Percentiles rank a stretch among this genome's conserved stretches.
These are phyloP conservation scores for Calonectria hongkongensis DNA, from an alignment of 2,329 filamentous ascomycete species.

Conservation along the genomic window DNA sequence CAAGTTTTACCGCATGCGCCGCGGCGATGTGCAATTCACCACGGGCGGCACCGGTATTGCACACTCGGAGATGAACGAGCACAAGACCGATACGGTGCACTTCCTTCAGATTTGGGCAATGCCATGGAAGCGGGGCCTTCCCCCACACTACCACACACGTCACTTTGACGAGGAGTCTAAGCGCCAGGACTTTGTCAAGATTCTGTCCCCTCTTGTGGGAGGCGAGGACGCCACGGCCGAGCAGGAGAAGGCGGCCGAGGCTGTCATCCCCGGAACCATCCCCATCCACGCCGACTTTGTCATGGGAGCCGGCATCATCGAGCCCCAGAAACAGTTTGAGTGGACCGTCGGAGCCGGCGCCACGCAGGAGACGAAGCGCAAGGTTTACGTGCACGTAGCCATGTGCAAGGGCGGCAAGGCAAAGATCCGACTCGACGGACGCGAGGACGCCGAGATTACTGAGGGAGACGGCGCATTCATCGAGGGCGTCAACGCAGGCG, in stretches of 20 bases:
- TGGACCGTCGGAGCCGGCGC: constrained; percentile 81
- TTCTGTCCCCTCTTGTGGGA: constrained; percentile 84
- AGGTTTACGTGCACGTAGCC: constrained; percentile 87
- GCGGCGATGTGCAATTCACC: constrained; percentile 93
- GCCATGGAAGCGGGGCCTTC: constrained; percentile 83
- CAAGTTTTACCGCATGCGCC: constrained; percentile 81
- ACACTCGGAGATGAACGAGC: constrained; percentile 89
- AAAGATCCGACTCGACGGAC: constrained; percentile 80
- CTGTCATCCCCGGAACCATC: constrained; percentile 80
- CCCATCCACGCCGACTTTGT: constrained; percentile 89
- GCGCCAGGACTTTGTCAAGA: constrained; percentile 80
- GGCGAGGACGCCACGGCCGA: constrained; percentile 77
- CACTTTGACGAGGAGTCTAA: constrained; percentile 85
- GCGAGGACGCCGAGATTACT: constrained; percentile 77
- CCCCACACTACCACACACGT: constrained; percentile 85
- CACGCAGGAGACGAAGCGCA: constrained; percentile 73
- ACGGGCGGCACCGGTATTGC: constrained; percentile 88
- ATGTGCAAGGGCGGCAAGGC: constrained; percentile 87
- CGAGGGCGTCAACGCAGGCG: constrained; percentile 77
- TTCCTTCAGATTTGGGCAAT: constrained; percentile 94
- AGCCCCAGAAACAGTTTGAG: constrained; percentile 78
- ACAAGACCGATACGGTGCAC: constrained; percentile 81
- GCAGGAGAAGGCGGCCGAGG: constrained; percentile 79
- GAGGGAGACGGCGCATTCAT: constrained; percentile 91
- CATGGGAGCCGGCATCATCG: constrained; percentile 86